Evolutionary conservation across 2,329 filamentous ascomycete genomes (phyloP).

Genomic region (Conoideocrella luteorostrata): DNA sequence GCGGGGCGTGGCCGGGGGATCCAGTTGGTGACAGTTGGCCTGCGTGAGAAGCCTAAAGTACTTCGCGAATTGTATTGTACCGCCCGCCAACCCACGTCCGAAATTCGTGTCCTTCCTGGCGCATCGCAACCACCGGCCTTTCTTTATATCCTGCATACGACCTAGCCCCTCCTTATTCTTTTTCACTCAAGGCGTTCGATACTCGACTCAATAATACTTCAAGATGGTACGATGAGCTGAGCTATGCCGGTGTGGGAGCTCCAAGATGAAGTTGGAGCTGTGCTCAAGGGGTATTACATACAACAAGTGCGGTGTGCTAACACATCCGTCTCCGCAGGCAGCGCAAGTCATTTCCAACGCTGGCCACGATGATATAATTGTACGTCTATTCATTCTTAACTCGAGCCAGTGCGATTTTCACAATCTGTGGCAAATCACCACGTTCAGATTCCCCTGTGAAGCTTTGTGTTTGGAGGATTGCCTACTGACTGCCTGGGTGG

Average conservation of each 20-base stretch:
- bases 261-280: background rate
- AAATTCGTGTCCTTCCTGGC: conserved; percentile 1
- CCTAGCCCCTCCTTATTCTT: background rate
- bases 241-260: background rate
- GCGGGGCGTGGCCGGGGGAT: background rate
- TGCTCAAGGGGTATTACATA: background rate
- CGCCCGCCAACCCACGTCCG: conserved; percentile 2
- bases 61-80: background rate
- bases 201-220: background rate
- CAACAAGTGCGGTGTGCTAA: conserved; percentile 23
- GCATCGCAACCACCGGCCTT: background rate
- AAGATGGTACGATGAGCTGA: conserved; percentile 5
- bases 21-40: conserved; percentile 5
- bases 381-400: conserved; percentile 57
- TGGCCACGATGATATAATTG: conserved; percentile 97
- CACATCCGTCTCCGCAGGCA: conserved; percentile 23
- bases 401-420: background rate
- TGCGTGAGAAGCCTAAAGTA: no score
- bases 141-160: background rate
- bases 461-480: background rate
- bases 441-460: background rate
- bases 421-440: background rate
- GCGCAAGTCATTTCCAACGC: conserved; percentile 40
- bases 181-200: background rate
- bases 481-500: conserved; percentile 13